Conservation (phyloP, 2,329 filamentous ascomycete genomes). For the Zalaria sp. region DNA sequence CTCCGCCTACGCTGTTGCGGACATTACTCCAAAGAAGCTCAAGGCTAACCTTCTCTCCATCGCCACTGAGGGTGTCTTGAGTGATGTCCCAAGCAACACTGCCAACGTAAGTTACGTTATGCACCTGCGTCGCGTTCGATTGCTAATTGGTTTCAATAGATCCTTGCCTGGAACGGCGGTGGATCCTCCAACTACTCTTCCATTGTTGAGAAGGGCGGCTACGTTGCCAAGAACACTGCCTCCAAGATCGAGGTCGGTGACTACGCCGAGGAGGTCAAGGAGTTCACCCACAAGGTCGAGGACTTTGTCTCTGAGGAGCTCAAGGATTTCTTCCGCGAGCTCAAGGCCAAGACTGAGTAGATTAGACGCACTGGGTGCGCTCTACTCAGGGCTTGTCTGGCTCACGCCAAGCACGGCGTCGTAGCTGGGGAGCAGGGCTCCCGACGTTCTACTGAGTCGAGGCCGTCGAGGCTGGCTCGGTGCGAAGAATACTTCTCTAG, state of each 20-base stretch:
- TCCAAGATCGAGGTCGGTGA: slow-evolving; percentile 22
- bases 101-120: slow-evolving; percentile 49
- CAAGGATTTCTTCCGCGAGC: slow-evolving; percentile 31
- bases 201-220: slow-evolving; percentile 62
- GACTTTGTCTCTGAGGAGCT: slow-evolving; percentile 35
- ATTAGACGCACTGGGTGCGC: not conserved
- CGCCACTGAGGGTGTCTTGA: slow-evolving; percentile 63
- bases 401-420: too few species aligned
- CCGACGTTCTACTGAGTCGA: too few species aligned
- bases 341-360: not conserved
- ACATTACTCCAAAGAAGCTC: slow-evolving; percentile 84
- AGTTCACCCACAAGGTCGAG: slow-evolving; percentile 22
- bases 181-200: slow-evolving; percentile 80
- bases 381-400: not conserved
- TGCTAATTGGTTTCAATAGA: slow-evolving; percentile 24
- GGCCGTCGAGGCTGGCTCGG: too few species aligned
- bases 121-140: not conserved
- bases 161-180: slow-evolving; percentile 98
- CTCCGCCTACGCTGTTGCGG: slow-evolving; percentile 79
- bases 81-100: slow-evolving; percentile 72
- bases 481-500: too few species aligned
- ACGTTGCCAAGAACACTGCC: slow-evolving; percentile 37
- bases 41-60: slow-evolving; percentile 79
- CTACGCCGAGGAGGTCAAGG: slow-evolving; percentile 31
- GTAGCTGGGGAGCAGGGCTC: too few species aligned